These are phyloP conservation scores for Annulohypoxylon truncatum DNA, from an alignment of 2,329 filamentous ascomycete genomes.

Conservation along the genomic window DNA sequence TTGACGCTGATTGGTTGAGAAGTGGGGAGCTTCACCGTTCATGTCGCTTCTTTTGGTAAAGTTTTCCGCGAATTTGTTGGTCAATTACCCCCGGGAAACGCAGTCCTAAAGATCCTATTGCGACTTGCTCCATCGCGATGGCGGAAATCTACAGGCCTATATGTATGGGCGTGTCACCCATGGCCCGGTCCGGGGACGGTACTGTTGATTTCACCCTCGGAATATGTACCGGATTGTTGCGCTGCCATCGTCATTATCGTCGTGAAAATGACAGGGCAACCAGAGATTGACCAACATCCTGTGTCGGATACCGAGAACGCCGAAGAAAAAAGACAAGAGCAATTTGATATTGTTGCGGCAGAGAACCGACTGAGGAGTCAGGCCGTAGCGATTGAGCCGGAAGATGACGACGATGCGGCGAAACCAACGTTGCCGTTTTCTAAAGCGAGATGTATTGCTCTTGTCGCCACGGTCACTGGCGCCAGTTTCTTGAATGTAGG, in stretches of 20 bases:
- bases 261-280: conserved; percentile 26
- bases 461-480: conserved; percentile 66
- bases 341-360: conserved; percentile 25
- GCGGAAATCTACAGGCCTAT: conserved; percentile 28
- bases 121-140: conserved; percentile 30
- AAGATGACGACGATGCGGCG: conserved; percentile 31
- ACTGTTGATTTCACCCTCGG: conserved; percentile 2
- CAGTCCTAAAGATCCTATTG: conserved; percentile 4
- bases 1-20: conserved; percentile 22
- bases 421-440: conserved; percentile 54
- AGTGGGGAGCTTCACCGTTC: neutral
- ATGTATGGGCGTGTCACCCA: conserved; percentile 15
- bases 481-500: conserved; percentile 67
- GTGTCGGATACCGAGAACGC: neutral
- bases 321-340: conserved; percentile 20
- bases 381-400: conserved; percentile 14
- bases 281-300: conserved; percentile 19
- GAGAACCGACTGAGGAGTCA: conserved; percentile 14
- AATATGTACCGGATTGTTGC: conserved; percentile 2
- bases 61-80: neutral
- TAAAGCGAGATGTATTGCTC: conserved; percentile 63
- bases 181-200: conserved; percentile 1
- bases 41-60: conserved; percentile 23
- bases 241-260: conserved; percentile 1
- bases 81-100: neutral